phyloP scores from a whole-genome alignment of 345 rosid species.

The Rhodamnia argentea region DNA sequence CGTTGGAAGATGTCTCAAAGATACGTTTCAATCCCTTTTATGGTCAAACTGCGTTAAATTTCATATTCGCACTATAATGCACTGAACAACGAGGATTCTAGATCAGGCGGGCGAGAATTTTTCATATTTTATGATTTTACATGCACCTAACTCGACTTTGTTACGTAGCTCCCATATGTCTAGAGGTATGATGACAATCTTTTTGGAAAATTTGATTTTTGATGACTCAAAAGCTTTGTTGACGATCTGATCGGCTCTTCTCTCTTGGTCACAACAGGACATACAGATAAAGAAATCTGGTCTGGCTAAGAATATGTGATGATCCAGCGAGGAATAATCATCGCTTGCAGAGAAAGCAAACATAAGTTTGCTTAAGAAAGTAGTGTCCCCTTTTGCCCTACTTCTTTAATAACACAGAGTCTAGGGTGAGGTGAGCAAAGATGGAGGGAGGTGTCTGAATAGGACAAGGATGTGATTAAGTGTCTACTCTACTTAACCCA shows the following conservation, averaged over 20 bases:
- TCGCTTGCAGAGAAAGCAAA: not conserved
- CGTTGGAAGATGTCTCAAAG: not conserved
- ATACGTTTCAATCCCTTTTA: rapidly evolving
- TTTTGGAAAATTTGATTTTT: not conserved
- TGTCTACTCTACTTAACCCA: not conserved
- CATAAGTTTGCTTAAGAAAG: not conserved
- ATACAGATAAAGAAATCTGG: not conserved
- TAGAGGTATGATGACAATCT: not conserved
- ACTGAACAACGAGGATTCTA: not conserved
- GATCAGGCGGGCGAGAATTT: not conserved
- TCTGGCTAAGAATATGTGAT: not conserved
- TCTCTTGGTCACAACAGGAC: not conserved
- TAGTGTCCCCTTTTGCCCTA: not conserved
- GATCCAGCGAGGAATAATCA: not conserved
- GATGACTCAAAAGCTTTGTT: not conserved
- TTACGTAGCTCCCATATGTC: not conserved
- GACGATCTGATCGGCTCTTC: not conserved
- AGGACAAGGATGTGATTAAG: not conserved
- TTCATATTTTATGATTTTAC: too few species aligned
- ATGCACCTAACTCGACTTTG: not conserved
- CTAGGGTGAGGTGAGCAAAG: not conserved
- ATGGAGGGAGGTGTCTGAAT: not conserved
- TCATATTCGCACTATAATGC: not conserved
- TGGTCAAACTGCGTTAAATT: not conserved
- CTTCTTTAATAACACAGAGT: not conserved